phyloP scores from a whole-genome alignment of 2,329 filamentous ascomycete species.

The Paraphaeosphaeria sporulosa region DNA sequence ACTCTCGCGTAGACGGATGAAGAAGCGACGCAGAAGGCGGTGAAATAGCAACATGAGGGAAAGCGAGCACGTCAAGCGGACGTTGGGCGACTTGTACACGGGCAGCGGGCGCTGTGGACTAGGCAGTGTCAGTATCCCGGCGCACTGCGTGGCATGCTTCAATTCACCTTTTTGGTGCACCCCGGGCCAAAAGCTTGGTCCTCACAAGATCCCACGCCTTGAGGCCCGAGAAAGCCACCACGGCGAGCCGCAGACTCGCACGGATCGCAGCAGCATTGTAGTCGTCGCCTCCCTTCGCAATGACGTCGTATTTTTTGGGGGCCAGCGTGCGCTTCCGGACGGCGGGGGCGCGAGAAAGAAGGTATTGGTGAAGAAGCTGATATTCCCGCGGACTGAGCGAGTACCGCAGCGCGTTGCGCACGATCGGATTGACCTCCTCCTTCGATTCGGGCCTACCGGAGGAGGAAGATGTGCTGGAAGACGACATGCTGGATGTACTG shows the following conservation, averaged over 20 bases:
- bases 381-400: constrained; percentile 86
- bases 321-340: constrained; percentile 62
- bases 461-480: constrained; percentile 36
- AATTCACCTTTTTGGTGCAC: constrained; percentile 35
- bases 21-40: constrained; percentile 88
- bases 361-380: constrained; percentile 80
- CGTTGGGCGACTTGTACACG: constrained; percentile 66
- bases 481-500: constrained; percentile 40
- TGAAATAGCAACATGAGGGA: constrained; percentile 89
- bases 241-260: constrained; percentile 54
- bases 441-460: constrained; percentile 42
- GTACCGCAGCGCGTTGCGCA: constrained; percentile 86
- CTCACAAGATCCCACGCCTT: constrained; percentile 57
- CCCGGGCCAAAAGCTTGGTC: constrained; percentile 46
- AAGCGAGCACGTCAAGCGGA: constrained; percentile 82
- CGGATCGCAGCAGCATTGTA: constrained; percentile 59
- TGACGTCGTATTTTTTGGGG: constrained; percentile 60
- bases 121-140: neutral
- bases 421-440: constrained; percentile 72
- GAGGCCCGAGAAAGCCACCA: constrained; percentile 52
- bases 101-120: constrained; percentile 51
- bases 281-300: constrained; percentile 56
- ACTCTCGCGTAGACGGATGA: constrained; percentile 78
- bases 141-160: too few relatives aligned
- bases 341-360: constrained; percentile 74